Conservation (phyloP, 192 early-diverging fungal species). For the Pilobolus umbonatus region DNA sequence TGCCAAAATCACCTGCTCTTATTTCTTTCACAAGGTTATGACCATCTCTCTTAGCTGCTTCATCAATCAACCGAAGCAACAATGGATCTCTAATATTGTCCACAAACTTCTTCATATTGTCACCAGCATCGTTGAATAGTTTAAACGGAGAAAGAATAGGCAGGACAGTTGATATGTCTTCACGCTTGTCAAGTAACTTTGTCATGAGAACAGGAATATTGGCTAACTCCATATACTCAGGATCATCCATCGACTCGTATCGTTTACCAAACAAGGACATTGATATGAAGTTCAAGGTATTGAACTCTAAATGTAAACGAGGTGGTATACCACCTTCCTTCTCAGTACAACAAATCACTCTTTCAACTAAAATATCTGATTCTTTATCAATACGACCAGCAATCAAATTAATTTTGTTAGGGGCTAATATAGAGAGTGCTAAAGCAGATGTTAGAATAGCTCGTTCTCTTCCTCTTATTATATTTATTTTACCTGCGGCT, state of each 20-base stretch:
- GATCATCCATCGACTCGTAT: not conserved
- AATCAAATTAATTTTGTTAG: slow-evolving; percentile 3
- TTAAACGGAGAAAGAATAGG: not conserved
- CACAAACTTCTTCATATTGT: not conserved
- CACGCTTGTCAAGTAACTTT: not conserved
- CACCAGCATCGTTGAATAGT: not conserved
- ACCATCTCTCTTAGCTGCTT: not conserved
- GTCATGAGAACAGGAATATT: not conserved
- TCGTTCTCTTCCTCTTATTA: no score
- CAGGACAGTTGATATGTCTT: not conserved
- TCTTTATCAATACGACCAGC: not conserved
- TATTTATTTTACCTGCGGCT: slow-evolving; percentile 23
- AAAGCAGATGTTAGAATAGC: not conserved
- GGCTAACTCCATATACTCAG: not conserved
- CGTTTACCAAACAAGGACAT: not conserved
- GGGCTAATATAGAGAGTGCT: slow-evolving; percentile 8
- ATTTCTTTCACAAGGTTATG: not conserved
- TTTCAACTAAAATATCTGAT: not conserved
- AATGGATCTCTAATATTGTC: not conserved
- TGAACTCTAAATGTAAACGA: not conserved
- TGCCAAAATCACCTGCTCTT: no score
- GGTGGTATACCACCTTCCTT: not conserved
- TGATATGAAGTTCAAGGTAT: not conserved
- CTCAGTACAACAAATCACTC: not conserved
- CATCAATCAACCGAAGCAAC: not conserved